Evolutionary conservation across 257 asterid genomes (phyloP).

Genomic region (Scutellaria barbata): DNA sequence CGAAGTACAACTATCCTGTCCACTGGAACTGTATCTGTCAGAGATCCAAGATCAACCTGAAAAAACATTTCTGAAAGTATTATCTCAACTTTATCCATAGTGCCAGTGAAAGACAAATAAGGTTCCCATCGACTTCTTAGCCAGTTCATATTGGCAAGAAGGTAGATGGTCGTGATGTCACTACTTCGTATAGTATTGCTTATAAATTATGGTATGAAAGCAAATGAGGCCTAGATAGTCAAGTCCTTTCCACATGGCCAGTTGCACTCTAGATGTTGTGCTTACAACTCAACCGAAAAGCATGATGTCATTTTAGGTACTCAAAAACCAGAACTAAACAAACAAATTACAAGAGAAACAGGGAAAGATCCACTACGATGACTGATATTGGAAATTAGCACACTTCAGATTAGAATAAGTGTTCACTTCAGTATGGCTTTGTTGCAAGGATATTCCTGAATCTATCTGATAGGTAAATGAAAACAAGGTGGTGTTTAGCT

Average conservation of each 20-base stretch:
- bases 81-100: neutral
- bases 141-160: neutral
- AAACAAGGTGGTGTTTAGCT: neutral
- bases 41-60: constrained; percentile 89
- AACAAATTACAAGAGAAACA: neutral
- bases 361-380: constrained; percentile 1
- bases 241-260: neutral
- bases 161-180: constrained; percentile 1
- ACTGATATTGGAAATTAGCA: neutral
- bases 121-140: constrained; percentile 1
- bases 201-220: neutral
- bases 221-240: neutral
- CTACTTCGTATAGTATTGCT: neutral
- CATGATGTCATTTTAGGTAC: neutral
- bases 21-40: constrained; percentile 90
- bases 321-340: constrained; percentile 12
- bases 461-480: neutral
- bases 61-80: constrained; percentile 28
- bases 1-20: constrained; percentile 76
- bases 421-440: neutral
- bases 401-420: too few species aligned
- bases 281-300: neutral
- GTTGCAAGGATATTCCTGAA: neutral
- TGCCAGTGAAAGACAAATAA: constrained; percentile 7
- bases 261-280: too few species aligned